Evolutionary conservation across 1,139 yeast species (phyloP).

Genomic region (Suhomyces guaymorum): DNA sequence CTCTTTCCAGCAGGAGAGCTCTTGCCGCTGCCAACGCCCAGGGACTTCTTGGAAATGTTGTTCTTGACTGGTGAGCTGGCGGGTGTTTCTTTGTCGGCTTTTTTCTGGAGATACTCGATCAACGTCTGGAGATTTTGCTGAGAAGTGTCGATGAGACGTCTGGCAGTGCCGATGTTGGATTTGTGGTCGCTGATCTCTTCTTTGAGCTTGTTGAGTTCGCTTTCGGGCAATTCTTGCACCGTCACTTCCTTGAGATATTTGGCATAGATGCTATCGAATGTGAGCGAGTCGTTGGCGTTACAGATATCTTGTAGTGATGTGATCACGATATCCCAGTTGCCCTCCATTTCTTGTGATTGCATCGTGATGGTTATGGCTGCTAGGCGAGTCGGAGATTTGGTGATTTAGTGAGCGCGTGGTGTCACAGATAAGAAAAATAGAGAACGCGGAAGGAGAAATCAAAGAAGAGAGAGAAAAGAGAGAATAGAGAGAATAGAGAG

Average conservation of each 20-base stretch:
- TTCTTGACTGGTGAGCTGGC: slow-evolving; percentile 4
- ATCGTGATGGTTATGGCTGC: slow-evolving; percentile 1
- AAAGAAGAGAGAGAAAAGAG: too few relatives aligned
- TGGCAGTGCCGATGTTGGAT: slow-evolving; percentile 58
- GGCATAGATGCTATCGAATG: slow-evolving; percentile 49
- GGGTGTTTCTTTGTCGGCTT: slow-evolving; percentile 10
- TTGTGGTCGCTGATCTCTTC: slow-evolving; percentile 52
- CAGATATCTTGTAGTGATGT: slow-evolving; percentile 69
- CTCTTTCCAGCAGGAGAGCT: slow-evolving; percentile 4
- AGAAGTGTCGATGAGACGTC: slow-evolving; percentile 46
- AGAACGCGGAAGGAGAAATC: too few relatives aligned
- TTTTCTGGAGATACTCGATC: slow-evolving; percentile 26
- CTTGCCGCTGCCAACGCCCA: slow-evolving; percentile 13
- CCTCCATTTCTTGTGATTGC: slow-evolving; percentile 20
- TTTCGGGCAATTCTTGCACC: slow-evolving; percentile 28
- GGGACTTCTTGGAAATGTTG: slow-evolving; percentile 6
- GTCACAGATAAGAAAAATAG: too few relatives aligned
- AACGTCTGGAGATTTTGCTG: slow-evolving; percentile 39
- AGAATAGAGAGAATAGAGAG: too few relatives aligned
- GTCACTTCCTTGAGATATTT: slow-evolving; percentile 24
- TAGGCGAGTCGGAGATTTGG: too few relatives aligned
- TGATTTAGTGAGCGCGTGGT: too few relatives aligned
- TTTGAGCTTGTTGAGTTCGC: slow-evolving; percentile 42
- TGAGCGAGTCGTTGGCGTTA: slow-evolving; percentile 55
- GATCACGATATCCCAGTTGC: slow-evolving; percentile 68